Percentiles rank a stretch among this genome's conserved stretches.
These are phyloP conservation scores for Phaeotremella skinneri DNA, from an alignment of 768 basidiomycete genomes.

Conservation along the genomic window DNA sequence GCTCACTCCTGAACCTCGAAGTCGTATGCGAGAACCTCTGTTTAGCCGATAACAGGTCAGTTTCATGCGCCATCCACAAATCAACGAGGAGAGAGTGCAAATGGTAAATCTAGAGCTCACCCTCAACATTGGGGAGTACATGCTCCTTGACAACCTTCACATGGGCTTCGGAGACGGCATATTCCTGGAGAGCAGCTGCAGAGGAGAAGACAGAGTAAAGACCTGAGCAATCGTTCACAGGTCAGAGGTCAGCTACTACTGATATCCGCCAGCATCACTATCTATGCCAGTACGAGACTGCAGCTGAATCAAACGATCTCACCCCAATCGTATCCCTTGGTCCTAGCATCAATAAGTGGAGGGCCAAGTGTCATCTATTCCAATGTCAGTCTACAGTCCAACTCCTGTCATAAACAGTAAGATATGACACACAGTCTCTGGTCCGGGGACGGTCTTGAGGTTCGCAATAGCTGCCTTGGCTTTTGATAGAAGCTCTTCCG, in stretches of 20 bases:
- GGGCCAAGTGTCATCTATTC: slow-evolving; percentile 41
- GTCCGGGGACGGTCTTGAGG: slow-evolving; percentile 44
- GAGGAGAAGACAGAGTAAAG: slow-evolving; percentile 49
- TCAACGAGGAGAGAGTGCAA: not conserved
- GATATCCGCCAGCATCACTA: not conserved
- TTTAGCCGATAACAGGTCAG: too few species aligned
- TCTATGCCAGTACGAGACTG: not conserved
- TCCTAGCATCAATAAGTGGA: slow-evolving; percentile 41
- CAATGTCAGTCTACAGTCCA: not conserved
- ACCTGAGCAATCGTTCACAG: slow-evolving; percentile 21
- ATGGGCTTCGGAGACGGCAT: slow-evolving; percentile 49
- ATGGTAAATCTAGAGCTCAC: slow-evolving; percentile 26
- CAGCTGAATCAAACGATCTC: slow-evolving; percentile 5
- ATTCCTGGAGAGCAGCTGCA: slow-evolving; percentile 39
- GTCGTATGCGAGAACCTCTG: slow-evolving; percentile 50
- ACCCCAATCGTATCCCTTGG: slow-evolving; percentile 51
- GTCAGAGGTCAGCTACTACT: not conserved
- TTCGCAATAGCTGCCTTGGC: slow-evolving; percentile 38
- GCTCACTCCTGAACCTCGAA: slow-evolving; percentile 43
- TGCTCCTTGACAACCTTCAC: slow-evolving; percentile 42
- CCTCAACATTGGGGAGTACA: slow-evolving; percentile 43
- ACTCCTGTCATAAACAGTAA: not conserved
- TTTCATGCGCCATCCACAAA: not conserved
- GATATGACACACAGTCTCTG: slow-evolving; percentile 30
- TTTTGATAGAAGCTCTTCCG: slow-evolving; percentile 27